These are phyloP conservation scores for Boletus sp. DNA, from an alignment of 768 basidiomycete genomes.

Conservation along the genomic window DNA sequence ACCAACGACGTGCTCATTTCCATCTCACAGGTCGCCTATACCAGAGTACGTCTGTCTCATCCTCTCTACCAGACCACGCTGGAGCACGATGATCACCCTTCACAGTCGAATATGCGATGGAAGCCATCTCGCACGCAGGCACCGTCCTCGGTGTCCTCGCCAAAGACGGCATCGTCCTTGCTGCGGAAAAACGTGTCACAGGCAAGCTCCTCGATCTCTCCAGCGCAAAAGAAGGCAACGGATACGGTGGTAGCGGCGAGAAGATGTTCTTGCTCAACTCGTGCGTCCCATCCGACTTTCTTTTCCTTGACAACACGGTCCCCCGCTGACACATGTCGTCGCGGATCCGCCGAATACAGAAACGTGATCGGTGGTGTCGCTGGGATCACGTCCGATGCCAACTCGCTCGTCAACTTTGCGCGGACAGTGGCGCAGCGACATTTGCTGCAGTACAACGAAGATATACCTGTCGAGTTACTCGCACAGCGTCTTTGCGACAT, in stretches of 20 bases:
- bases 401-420: slow-evolving; percentile 94
- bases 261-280: slow-evolving; percentile 96
- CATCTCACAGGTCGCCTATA: slow-evolving; percentile 78
- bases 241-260: slow-evolving; percentile 94
- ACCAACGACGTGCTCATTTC: slow-evolving; percentile 9
- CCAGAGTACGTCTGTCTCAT: slow-evolving; percentile 64
- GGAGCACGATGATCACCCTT: slow-evolving; percentile 1
- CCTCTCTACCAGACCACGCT: neutral
- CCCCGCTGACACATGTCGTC: neutral
- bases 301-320: neutral
- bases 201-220: slow-evolving; percentile 95
- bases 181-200: slow-evolving; percentile 97
- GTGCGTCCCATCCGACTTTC: slow-evolving; percentile 38
- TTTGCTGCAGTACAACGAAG: slow-evolving; percentile 88
- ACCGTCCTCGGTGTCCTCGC: slow-evolving; percentile 92
- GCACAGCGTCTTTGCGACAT: slow-evolving; percentile 92
- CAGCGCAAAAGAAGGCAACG: slow-evolving; percentile 70
- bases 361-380: slow-evolving; percentile 96
- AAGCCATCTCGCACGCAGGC: slow-evolving; percentile 94
- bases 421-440: slow-evolving; percentile 88
- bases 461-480: slow-evolving; percentile 95
- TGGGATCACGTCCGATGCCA: slow-evolving; percentile 94
- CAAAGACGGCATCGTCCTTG: slow-evolving; percentile 86
- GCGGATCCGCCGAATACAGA: slow-evolving; percentile 38
- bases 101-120: slow-evolving; percentile 99